phyloP scores from a whole-genome alignment of 2,329 filamentous ascomycete species.

The Leptographium procerum region DNA sequence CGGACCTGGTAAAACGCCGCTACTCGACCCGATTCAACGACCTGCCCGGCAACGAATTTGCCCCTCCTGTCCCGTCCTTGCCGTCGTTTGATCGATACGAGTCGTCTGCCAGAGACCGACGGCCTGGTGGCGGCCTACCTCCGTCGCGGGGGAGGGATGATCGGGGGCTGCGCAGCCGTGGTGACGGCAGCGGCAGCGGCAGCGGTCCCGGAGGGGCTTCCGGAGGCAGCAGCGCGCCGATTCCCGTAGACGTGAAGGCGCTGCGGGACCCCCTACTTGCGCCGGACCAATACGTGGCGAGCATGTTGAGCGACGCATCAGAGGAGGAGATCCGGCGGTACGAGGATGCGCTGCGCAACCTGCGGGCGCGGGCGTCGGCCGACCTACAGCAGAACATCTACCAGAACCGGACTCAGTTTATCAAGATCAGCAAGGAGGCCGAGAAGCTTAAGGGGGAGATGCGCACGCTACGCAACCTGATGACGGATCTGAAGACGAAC shows the following conservation, averaged over 20 bases:
- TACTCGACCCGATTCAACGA: slow-evolving; percentile 91
- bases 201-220: background rate
- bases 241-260: slow-evolving; percentile 60
- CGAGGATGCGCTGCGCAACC: slow-evolving; percentile 61
- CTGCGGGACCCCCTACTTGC: slow-evolving; percentile 69
- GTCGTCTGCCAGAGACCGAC: slow-evolving; percentile 24
- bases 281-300: slow-evolving; percentile 67
- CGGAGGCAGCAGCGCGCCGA: slow-evolving; percentile 31
- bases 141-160: slow-evolving; percentile 36
- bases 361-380: slow-evolving; percentile 66
- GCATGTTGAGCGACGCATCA: slow-evolving; percentile 69
- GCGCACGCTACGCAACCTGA: slow-evolving; percentile 77
- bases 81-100: slow-evolving; percentile 50
- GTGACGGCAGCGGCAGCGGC: background rate
- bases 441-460: slow-evolving; percentile 97
- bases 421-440: slow-evolving; percentile 98
- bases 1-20: slow-evolving; percentile 82
- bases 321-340: slow-evolving; percentile 80
- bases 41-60: slow-evolving; percentile 61
- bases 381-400: slow-evolving; percentile 93
- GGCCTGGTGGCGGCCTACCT: slow-evolving; percentile 28
- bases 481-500: slow-evolving; percentile 82
- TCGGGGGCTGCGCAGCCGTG: background rate
- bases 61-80: slow-evolving; percentile 61
- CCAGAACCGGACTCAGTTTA: slow-evolving; percentile 95